phyloP scores from a whole-genome alignment of 1,139 yeast genomes.

The Geotrichum restrictum region DNA sequence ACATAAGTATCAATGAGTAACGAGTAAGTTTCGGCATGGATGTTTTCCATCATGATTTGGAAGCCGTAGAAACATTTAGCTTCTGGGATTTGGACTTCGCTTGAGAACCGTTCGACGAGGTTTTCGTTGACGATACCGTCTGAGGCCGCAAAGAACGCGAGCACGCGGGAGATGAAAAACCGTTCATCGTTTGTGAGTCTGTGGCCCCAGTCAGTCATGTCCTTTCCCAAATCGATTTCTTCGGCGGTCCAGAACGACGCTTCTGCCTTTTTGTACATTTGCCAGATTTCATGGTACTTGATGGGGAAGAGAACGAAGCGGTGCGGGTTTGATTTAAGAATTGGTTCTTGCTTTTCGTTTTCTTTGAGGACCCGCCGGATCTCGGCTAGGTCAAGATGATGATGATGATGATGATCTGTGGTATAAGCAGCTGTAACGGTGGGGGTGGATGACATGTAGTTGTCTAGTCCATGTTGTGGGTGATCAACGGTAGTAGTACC shows the following conservation, averaged over 20 bases:
- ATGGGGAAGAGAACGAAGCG: constrained; percentile 96
- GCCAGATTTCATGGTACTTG: constrained; percentile 97
- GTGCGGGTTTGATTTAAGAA: constrained; percentile 76
- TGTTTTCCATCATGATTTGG: constrained; percentile 99
- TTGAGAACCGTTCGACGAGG: constrained; percentile 92
- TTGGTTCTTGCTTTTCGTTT: constrained; percentile 82
- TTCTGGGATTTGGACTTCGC: constrained; percentile 95
- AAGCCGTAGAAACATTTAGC: constrained; percentile 98
- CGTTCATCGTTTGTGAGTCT: constrained; percentile 82
- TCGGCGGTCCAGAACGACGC: constrained; percentile 99
- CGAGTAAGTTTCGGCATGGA: constrained; percentile 96
- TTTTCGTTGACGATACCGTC: constrained; percentile 98
- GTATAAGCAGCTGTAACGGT: too few relatives aligned
- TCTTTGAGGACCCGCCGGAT: constrained; percentile 52
- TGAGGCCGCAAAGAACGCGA: constrained; percentile 97
- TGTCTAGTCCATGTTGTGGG: too few relatives aligned
- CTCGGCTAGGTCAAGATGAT: constrained; percentile 9
- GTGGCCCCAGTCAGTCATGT: constrained; percentile 83
- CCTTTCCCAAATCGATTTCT: constrained; percentile 94
- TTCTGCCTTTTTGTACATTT: constrained; percentile 97
- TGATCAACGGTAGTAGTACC: too few relatives aligned
- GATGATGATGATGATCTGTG: too few relatives aligned
- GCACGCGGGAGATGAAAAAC: constrained; percentile 80
- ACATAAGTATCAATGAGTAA: constrained; percentile 89
- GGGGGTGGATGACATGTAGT: too few relatives aligned